These are phyloP conservation scores for Petunia hybrid DNA, from an alignment of 305 asterid genomes.

Conservation along the genomic window DNA sequence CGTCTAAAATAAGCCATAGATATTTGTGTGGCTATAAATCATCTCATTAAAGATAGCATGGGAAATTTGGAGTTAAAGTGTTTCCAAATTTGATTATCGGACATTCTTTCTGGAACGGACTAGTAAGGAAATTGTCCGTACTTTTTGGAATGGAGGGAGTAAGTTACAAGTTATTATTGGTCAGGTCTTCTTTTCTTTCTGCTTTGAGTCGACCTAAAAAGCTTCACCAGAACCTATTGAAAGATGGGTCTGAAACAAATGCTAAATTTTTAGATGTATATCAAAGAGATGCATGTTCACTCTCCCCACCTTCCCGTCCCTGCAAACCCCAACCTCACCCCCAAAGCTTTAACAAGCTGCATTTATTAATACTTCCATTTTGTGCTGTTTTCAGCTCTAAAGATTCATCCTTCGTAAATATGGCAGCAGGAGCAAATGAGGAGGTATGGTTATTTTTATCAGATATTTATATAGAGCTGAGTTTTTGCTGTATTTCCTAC, in stretches of 20 bases:
- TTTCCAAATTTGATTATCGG: too few relatives aligned
- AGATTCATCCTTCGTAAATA: conserved; percentile 77
- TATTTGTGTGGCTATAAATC: too few relatives aligned
- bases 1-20: too few relatives aligned
- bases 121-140: too few relatives aligned
- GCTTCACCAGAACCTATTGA: conserved; percentile 14
- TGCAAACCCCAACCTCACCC: background rate
- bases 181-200: background rate
- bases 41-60: too few relatives aligned
- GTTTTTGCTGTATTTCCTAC: conserved; percentile 30
- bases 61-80: too few relatives aligned
- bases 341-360: background rate
- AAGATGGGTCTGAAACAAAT: conserved; percentile 23
- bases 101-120: too few relatives aligned
- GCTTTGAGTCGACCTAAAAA: background rate
- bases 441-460: conserved; percentile 56
- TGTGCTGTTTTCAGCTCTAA: conserved; percentile 47
- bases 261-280: background rate
- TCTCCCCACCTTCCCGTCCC: background rate
- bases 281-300: conserved; percentile 27
- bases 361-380: conserved; percentile 24
- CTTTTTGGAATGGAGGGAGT: too few relatives aligned
- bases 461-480: conserved; percentile 11
- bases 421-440: conserved; percentile 90
- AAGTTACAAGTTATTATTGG: conserved; percentile 11